Evolutionary conservation across 495 filamentous ascomycete genomes (phyloP), one percentile per base, ranked within the genome.

Genomic region (Aspergillus asperescens): DNA sequence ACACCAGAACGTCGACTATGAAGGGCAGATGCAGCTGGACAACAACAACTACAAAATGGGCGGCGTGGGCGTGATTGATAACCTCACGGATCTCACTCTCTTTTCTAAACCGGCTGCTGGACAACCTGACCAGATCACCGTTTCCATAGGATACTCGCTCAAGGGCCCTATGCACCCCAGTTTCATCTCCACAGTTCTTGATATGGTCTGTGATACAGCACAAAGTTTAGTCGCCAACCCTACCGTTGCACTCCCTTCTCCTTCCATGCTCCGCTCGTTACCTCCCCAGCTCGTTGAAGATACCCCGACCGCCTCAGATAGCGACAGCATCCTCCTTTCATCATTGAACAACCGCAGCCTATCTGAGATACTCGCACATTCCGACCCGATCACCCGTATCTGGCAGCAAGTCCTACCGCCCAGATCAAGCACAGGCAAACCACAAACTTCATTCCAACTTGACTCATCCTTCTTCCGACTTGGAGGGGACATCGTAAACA

Each of bases 391-490:
- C 10, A 72, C 69, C 10, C 68, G 68, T 20, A 70, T 72, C 1
- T 81, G 78, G 78, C 66, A 76, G 40, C 70, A 77, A 50, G 73
- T 79, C 24, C 66, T 81, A 0, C 72, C 72, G 6, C 55, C 60
- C 37, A 27, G 34, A 24, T 58, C 41, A 6, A 62, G 57, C 13
- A 55, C 60, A 16, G 46, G 50, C 0, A 53, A 29, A 15, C 49
- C 51, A 19, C 63, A 49, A 34, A 54, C 53, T 7, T 32, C 53
- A 7, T 79, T 61, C 68, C 71, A 74, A 34, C 65, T 75, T 24
- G 67, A 74, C 23, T 74, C 75, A 0, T 75, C 73, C 0, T 80
- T 81, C 65, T 81, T 79, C 57, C 67, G 74, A 3, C 68, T 77
- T 1, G 78, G 78, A 9, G 78, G 78, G 12, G 78, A 81, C 50